A percentile compares a stretch with the other conserved stretches of the same genome.
These are phyloP conservation scores for Aspergillus awamori DNA, from an alignment of 2,329 filamentous ascomycete genomes.

Conservation along the genomic window DNA sequence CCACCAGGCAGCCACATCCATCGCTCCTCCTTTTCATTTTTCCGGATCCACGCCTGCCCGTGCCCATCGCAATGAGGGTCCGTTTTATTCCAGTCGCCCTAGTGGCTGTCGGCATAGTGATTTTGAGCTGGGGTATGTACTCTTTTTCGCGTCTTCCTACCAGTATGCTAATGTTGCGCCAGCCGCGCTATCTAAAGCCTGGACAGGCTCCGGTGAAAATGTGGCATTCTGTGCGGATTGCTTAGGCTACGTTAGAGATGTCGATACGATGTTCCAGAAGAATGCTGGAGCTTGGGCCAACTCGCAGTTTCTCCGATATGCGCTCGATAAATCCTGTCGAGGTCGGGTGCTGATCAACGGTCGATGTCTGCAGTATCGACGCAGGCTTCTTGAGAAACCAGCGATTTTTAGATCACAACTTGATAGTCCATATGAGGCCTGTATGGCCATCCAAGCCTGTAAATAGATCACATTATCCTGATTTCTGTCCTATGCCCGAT, in stretches of 20 bases:
- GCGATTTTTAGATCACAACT: slow-evolving; percentile 15
- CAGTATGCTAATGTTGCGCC: background rate
- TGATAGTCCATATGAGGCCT: slow-evolving; percentile 19
- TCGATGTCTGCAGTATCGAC: slow-evolving; percentile 19
- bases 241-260: slow-evolving; percentile 17
- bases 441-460: slow-evolving; percentile 13
- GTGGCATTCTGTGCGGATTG: slow-evolving; percentile 19
- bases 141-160: background rate
- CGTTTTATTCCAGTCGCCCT: background rate
- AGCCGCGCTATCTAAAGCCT: background rate
- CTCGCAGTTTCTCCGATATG: slow-evolving; percentile 20
- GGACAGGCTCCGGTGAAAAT: background rate
- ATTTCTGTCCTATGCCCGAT: too few relatives aligned
- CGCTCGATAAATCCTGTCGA: slow-evolving; percentile 19
- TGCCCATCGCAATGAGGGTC: background rate
- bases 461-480: background rate
- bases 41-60: background rate
- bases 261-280: slow-evolving; percentile 17
- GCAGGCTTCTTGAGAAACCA: slow-evolving; percentile 14
- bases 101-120: background rate
- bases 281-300: slow-evolving; percentile 12
- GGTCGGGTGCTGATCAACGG: slow-evolving; percentile 11
- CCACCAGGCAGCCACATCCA: background rate
- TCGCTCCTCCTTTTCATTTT: background rate
- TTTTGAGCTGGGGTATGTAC: background rate